Evolutionary conservation across 1,139 yeast species (phyloP).

Genomic region (Kodamaea fungicola): DNA sequence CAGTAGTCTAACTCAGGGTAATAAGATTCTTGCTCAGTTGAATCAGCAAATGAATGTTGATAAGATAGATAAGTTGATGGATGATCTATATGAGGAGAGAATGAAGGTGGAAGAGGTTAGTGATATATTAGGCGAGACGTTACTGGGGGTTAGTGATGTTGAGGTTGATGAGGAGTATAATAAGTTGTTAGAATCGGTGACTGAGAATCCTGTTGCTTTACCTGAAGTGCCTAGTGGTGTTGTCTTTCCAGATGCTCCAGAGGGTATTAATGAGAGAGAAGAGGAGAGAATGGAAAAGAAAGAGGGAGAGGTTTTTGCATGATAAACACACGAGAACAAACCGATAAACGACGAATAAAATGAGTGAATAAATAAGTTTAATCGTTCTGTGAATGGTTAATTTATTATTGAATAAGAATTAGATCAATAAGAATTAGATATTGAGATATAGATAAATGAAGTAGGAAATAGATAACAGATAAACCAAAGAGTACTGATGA

Average conservation of each 20-base stretch:
- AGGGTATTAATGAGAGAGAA: slow-evolving; percentile 4
- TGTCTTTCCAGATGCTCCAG: slow-evolving; percentile 13
- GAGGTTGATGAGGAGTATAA: slow-evolving; percentile 68
- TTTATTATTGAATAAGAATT: neutral
- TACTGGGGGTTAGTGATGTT: slow-evolving; percentile 45
- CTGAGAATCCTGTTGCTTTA: slow-evolving; percentile 1
- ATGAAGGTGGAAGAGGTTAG: slow-evolving; percentile 69
- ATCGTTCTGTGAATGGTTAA: neutral
- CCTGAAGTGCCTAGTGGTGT: slow-evolving; percentile 5
- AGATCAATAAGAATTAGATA: too few relatives aligned
- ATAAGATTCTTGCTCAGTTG: slow-evolving; percentile 64
- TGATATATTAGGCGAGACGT: slow-evolving; percentile 36
- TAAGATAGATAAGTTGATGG: slow-evolving; percentile 77
- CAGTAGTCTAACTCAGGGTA: slow-evolving; percentile 78
- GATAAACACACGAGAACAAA: slow-evolving; percentile 1
- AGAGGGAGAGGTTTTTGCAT: neutral
- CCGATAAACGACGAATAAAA: neutral
- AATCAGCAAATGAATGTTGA: slow-evolving; percentile 77
- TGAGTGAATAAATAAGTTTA: neutral
- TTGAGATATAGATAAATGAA: too few relatives aligned
- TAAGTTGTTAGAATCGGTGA: slow-evolving; percentile 6
- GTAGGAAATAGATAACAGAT: too few relatives aligned
- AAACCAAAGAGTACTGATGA: too few relatives aligned
- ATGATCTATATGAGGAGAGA: slow-evolving; percentile 79
- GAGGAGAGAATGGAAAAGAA: slow-evolving; percentile 1